Evolutionary conservation across 371 early-diverging fungal species (phyloP), one percentile per base, ranked within the genome.

Genomic region (Lichtheimia ornata): DNA sequence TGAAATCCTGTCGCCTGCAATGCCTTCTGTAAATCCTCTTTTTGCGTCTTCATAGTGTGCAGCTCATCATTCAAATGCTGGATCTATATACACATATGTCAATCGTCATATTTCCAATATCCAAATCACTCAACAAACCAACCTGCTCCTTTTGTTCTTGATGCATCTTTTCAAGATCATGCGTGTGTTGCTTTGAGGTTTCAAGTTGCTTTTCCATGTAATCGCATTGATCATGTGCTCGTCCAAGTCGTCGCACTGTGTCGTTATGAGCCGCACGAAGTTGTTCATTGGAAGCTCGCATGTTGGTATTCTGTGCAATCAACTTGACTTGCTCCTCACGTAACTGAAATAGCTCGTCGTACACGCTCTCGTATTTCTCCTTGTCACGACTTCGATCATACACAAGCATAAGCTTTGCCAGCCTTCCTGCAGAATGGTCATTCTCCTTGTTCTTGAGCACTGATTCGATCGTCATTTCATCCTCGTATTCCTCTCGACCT

Each of bases 261-360:
- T 35, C 35, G 35, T 35, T 35, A 11, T 35, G 35, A 35, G 11
- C 11, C 4, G 35, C 2, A 11, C 11, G 35, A 5, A 47, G 47
- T 22, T 47, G n/a, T 47, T 47, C 7, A 47, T 47, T 18, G 47
- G 22, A 12, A 18, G 47, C 47, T 18, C 22, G 47, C 18, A 47
- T n/a, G 17, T 47, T 47, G n/a, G n/a, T 11, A 1, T 47, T 47
- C 2, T 47, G 47, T 18, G 47, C 22, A 22, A 47, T n/a, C n/a
- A 47, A 5, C 18, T 47, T 47, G 47, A 47, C 47, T 18, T 47
- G 47, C 47, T n/a, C 47, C 47, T 47, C 47, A 18, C 47, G 47
- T 22, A 47, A 22, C n/a, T 47, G n/a, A 47, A 47, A 47, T 1
- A 47, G 47, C 47, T 47, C 47, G 12, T 22, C 22, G 3, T 18